Base-by-base conservation (phyloP, 176 grass and related monocot species). In the Oryza coarctata region DNA sequence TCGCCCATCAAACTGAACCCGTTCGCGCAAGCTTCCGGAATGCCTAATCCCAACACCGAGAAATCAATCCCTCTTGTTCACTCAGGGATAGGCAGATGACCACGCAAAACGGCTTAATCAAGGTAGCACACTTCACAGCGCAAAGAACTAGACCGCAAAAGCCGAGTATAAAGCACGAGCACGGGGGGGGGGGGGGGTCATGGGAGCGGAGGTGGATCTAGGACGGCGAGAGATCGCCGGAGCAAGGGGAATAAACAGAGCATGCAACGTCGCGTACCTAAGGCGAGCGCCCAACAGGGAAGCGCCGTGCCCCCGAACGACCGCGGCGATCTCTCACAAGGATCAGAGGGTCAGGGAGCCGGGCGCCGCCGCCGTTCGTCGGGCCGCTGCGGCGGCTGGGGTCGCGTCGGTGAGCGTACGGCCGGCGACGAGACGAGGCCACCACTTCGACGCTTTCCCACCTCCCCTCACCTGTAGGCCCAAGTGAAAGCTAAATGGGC, bases 1-100 rank as follows among this genome's bases (percentile, higher is more conserved):
- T 88, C 82, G 0, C 28, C 64, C 85, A 84, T 91, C 43, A 3
- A 39, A 11, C 29, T 7, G 49, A 30, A 35, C 25, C 27, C 33
- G 40, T 20, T 29, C 25, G 67, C 40, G 29, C 34, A 65, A 62
- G 73, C 86, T 85, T 55, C 39, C 7, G 35, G 33, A 3, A 40
- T 12, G 71, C 14, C 26, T 50, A 65, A 52, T 12, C 12, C n/a
- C 57, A 35, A 34, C 4, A 15, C 31, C 43, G 26, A 60, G 55
- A 8, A 60, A 60, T 60, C n/a, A 0, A 60, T 25, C 55, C n/a
- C 55, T 60, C n/a, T 8, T 60, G 55, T 25, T 5, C 55, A 60
- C 23, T 60, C n/a, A n/a, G 9, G 22, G 12, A 11, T 7, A 9
- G n/a, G 6, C 3, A n/a, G 22, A 6, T 25, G 8, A 60, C 22